Base-by-base conservation (phyloP, 371 early-diverging fungal species). In the Apophysomyces trapeziformis region DNA sequence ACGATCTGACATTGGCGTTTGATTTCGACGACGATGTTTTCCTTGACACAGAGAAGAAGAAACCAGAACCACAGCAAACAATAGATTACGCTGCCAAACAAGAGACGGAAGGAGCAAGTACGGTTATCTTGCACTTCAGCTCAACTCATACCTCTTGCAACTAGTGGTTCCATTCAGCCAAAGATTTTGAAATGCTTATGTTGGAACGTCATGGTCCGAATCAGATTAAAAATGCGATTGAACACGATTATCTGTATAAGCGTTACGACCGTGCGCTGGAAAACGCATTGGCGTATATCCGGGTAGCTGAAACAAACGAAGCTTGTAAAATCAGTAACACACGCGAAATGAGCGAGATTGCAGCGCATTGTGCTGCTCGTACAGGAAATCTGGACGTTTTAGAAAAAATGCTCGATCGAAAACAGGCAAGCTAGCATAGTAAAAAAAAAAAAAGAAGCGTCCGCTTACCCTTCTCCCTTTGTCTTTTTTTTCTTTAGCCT, bases 21-120 rank as follows among this genome's bases (percentile, higher is more conserved):
- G 67, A 75, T 44, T 82, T 82, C 71, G 80, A 79, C 66, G 83
- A 79, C 47, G 78, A 79, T 62, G 75, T 73, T n/a, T 82, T 82
- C 62, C 41, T 66, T 16, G 69, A 70, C 16, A 73, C 72, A 62
- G 74, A 66, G 38, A 73, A 72, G 59, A 59, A 64, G 43, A 58
- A 58, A 61, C 16, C 61, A 9, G 61, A 67, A 9, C 65, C 70
- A 26, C 32, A 26, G 7, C 54, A 66, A n/a, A 66, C 68, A 61
- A 63, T 66, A 18, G 60, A 73, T 7, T 82, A 82, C 41, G 43
- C 58, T 21, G 78, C 80, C 8, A 82, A 82, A 57, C 58, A 78
- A 9, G 83, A 82, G 18, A 70, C 70, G 3, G 78, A 82, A 64
- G 83, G 83, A 41, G 83, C 78, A 72, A 72, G 63, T 54, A 37